Conservation (phyloP, 139 green algal species). For the Deuterostichococcus epilithicus region DNA sequence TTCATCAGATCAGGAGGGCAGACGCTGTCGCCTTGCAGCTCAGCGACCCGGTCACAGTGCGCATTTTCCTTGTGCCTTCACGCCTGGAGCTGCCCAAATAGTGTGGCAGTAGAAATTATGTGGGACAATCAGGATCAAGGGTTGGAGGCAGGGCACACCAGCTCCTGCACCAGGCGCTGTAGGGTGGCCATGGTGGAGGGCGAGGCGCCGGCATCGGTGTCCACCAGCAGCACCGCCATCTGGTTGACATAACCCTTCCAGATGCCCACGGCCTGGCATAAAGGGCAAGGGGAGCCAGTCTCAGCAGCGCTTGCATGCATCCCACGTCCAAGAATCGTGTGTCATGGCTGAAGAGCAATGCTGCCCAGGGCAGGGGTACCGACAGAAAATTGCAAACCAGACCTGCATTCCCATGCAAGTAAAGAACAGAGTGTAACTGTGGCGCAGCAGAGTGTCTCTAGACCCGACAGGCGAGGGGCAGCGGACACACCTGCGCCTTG, state of each 20-base stretch:
- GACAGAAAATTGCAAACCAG: not conserved
- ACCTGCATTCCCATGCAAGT: not conserved
- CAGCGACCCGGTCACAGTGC: too few species aligned
- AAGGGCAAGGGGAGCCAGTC: not conserved
- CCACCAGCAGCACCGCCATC: slow-evolving; percentile 27
- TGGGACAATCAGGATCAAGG: too few species aligned
- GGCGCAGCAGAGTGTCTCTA: not conserved
- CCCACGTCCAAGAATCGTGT: too few species aligned
- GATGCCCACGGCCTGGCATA: not conserved
- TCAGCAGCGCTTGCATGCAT: not conserved
- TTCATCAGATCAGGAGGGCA: too few species aligned
- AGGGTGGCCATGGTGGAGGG: not conserved
- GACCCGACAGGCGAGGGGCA: not conserved
- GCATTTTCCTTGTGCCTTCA: too few species aligned
- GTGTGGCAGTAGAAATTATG: too few species aligned
- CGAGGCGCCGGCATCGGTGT: not conserved
- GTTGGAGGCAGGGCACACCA: not conserved
- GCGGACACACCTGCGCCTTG: slow-evolving; percentile 17
- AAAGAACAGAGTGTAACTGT: not conserved
- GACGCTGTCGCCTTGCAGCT: too few species aligned
- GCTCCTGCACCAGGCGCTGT: not conserved
- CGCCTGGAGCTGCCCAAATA: too few species aligned
- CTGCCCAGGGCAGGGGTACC: not conserved
- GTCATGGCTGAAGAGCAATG: too few species aligned
- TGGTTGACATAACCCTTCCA: slow-evolving; percentile 38